These are phyloP conservation scores for Herpetomonas tarakana DNA, from an alignment of 208 protist species.

Conservation along the genomic window DNA sequence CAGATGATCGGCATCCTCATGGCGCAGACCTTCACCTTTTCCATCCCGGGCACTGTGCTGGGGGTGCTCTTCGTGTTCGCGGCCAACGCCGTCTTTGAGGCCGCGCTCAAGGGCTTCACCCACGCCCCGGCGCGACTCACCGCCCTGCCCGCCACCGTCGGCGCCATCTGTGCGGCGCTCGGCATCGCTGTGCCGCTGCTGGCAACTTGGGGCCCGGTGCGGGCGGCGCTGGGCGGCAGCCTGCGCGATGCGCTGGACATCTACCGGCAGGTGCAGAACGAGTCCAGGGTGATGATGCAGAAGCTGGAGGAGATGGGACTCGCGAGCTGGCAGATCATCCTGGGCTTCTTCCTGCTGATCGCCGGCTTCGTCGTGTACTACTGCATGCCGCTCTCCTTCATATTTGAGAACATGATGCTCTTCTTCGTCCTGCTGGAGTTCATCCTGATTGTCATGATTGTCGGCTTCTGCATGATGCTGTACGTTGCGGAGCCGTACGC, in stretches of 20 bases:
- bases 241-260: conserved; percentile 93
- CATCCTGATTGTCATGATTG: conserved; percentile 91
- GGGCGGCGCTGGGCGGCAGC: conserved; percentile 67
- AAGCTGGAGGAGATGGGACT: conserved; percentile 90
- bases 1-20: conserved; percentile 81
- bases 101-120: conserved; percentile 58
- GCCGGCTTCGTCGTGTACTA: conserved; percentile 96
- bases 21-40: conserved; percentile 86
- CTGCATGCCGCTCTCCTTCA: conserved; percentile 90
- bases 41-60: conserved; percentile 81
- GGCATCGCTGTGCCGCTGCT: conserved; percentile 85
- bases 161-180: conserved; percentile 58
- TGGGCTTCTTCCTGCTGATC: conserved; percentile 74
- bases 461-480: conserved; percentile 89
- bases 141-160: conserved; percentile 24
- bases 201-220: conserved; percentile 79
- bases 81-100: conserved; percentile 68
- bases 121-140: conserved; percentile 19
- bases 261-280: conserved; percentile 88
- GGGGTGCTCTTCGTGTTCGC: conserved; percentile 66
- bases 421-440: conserved; percentile 92
- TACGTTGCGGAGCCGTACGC: conserved; percentile 69
- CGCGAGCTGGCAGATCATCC: conserved; percentile 56
- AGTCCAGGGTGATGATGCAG: conserved; percentile 86
- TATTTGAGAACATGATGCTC: conserved; percentile 80